These are phyloP conservation scores for Candida pseudoglaebosa DNA, from an alignment of 805 yeast genomes.

Conservation along the genomic window DNA sequence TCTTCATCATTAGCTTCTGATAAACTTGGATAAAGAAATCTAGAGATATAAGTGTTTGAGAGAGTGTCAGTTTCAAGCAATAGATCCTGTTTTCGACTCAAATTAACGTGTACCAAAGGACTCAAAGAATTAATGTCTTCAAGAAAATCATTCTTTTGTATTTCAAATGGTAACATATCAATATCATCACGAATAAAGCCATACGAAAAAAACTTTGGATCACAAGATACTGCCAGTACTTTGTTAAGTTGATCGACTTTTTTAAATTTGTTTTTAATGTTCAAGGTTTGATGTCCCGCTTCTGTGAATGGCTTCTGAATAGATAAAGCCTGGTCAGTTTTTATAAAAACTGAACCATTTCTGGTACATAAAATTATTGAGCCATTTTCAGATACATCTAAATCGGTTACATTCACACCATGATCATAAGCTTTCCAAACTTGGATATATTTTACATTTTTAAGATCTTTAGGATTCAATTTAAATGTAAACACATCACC, in stretches of 20 bases:
- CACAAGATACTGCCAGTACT: slow-evolving; percentile 62
- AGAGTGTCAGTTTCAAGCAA: slow-evolving; percentile 29
- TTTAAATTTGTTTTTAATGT: slow-evolving; percentile 45
- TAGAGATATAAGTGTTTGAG: slow-evolving; percentile 23
- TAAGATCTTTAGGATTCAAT: slow-evolving; percentile 20
- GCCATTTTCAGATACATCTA: slow-evolving; percentile 67
- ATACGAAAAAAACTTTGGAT: slow-evolving; percentile 60
- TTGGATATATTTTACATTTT: slow-evolving; percentile 40
- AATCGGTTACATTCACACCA: slow-evolving; percentile 58
- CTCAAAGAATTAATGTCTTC: slow-evolving; percentile 55
- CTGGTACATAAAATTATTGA: slow-evolving; percentile 62
- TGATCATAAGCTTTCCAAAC: slow-evolving; percentile 64
- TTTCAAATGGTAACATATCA: slow-evolving; percentile 52
- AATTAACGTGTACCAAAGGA: slow-evolving; percentile 34
- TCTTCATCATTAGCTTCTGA: slow-evolving; percentile 8
- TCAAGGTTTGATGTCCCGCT: slow-evolving; percentile 22
- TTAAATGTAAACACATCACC: slow-evolving; percentile 53
- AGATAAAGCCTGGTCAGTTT: slow-evolving; percentile 16
- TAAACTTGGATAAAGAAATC: slow-evolving; percentile 22
- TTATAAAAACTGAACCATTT: slow-evolving; percentile 64
- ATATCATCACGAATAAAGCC: slow-evolving; percentile 63
- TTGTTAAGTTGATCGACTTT: slow-evolving; percentile 53
- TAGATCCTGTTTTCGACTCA: slow-evolving; percentile 39
- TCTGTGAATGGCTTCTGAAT: slow-evolving; percentile 29
- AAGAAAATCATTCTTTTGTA: slow-evolving; percentile 43